phyloP scores from a whole-genome alignment of 2,329 filamentous ascomycete species.

The Penicillium sp. region DNA sequence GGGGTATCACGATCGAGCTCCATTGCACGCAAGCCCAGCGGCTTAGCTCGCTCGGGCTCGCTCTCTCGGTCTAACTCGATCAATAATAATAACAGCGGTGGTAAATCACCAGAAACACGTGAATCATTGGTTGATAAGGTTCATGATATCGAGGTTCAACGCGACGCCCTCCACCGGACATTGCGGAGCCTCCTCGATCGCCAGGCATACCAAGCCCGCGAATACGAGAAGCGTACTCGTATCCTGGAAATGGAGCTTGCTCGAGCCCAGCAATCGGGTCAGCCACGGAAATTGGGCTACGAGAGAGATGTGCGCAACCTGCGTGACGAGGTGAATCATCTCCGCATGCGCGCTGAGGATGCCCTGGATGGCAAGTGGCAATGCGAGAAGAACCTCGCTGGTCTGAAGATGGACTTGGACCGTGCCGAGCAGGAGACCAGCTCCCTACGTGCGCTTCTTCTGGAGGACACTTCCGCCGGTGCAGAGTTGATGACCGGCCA shows the following conservation, averaged over 20 bases:
- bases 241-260: conserved; percentile 76
- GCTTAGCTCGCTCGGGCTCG: conserved; percentile 43
- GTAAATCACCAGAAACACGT: conserved; percentile 58
- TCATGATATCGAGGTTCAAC: conserved; percentile 89
- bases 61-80: conserved; percentile 59
- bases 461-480: conserved; percentile 75
- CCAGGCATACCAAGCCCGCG: conserved; percentile 78
- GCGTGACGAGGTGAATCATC: conserved; percentile 76
- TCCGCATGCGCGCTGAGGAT: conserved; percentile 86
- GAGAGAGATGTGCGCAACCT: conserved; percentile 77
- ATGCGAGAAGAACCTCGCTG: conserved; percentile 83
- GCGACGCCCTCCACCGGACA: conserved; percentile 85
- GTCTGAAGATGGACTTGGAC: conserved; percentile 94
- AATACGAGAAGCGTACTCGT: conserved; percentile 77
- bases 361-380: conserved; percentile 95
- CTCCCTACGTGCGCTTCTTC: conserved; percentile 72
- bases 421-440: conserved; percentile 89
- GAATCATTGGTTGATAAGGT: conserved; percentile 74
- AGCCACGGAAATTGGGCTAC: conserved; percentile 73
- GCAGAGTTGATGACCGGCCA: conserved; percentile 52
- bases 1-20: conserved; percentile 66
- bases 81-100: conserved; percentile 23
- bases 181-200: conserved; percentile 81
- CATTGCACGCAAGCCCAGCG: conserved; percentile 53
- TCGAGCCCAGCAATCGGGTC: conserved; percentile 61